Conservation (phyloP, 768 basidiomycete species). For the Exidia glandulosa region DNA sequence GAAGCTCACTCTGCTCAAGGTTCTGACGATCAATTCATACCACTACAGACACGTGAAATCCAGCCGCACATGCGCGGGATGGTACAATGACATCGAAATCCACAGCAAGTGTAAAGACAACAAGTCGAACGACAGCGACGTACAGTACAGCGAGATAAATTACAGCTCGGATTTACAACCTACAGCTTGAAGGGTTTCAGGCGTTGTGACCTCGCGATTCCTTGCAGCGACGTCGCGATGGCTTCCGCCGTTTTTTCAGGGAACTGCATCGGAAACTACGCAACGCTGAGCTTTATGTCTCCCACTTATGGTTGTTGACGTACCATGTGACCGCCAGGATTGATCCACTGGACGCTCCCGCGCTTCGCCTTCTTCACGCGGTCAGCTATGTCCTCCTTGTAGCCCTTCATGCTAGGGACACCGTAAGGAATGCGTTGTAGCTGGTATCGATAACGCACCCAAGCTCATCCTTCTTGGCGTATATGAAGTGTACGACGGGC, state of each 20-base stretch:
- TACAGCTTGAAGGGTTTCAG: too few relatives aligned
- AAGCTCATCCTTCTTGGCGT: neutral
- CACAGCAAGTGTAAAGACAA: too few relatives aligned
- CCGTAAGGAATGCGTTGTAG: neutral
- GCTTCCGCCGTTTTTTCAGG: neutral
- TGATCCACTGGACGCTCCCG: neutral
- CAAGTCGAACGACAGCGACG: too few relatives aligned
- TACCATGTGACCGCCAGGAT: neutral
- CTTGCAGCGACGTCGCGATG: too few relatives aligned
- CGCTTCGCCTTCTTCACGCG: neutral
- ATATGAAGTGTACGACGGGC: neutral
- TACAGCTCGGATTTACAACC: too few relatives aligned
- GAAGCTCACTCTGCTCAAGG: too few relatives aligned
- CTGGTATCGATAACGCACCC: neutral
- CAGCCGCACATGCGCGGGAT: too few relatives aligned
- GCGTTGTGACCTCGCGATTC: too few relatives aligned
- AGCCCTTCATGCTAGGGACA: neutral
- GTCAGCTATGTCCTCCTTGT: neutral
- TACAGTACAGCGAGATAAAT: too few relatives aligned
- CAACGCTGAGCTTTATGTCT: neutral
- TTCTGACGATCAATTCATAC: too few relatives aligned
- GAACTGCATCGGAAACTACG: neutral
- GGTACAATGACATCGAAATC: too few relatives aligned
- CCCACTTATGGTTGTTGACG: neutral
- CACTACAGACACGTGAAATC: too few relatives aligned